These are phyloP conservation scores for Phialophora expanda DNA, from an alignment of 2,329 filamentous ascomycete species.

Conservation along the genomic window DNA sequence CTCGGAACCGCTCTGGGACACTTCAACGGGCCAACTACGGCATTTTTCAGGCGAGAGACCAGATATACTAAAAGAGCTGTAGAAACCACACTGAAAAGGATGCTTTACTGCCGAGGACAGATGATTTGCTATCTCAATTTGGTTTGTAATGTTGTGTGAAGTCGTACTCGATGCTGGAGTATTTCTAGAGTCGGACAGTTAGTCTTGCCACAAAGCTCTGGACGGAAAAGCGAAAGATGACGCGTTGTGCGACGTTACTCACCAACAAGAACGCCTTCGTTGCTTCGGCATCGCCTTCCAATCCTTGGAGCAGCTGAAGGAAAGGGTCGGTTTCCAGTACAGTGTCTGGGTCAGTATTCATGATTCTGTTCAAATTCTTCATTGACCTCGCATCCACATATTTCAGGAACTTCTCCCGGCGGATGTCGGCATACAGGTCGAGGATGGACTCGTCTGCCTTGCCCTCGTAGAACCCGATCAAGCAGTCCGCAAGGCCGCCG, in stretches of 20 bases:
- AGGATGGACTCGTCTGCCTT: slow-evolving; percentile 49
- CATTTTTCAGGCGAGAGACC: not conserved
- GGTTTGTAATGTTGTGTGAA: slow-evolving; percentile 31
- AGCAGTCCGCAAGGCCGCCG: slow-evolving; percentile 65
- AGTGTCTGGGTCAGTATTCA: slow-evolving; percentile 44
- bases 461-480: slow-evolving; percentile 51
- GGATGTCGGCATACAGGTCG: slow-evolving; percentile 49
- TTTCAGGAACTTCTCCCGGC: slow-evolving; percentile 47
- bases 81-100: not conserved
- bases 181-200: slow-evolving; percentile 16
- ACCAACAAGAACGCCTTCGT: slow-evolving; percentile 31
- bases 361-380: slow-evolving; percentile 48
- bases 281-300: slow-evolving; percentile 43
- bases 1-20: not conserved
- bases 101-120: not conserved
- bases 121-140: not conserved
- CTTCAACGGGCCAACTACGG: not conserved
- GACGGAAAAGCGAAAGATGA: not conserved
- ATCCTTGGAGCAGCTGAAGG: slow-evolving; percentile 43
- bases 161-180: slow-evolving; percentile 29
- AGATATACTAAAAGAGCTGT: not conserved
- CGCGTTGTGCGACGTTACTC: not conserved
- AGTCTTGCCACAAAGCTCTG: not conserved
- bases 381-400: slow-evolving; percentile 49
- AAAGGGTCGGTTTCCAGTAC: slow-evolving; percentile 47